A percentile compares a stretch with the other conserved stretches of the same genome.
Evolutionary conservation across 495 filamentous ascomycete species (phyloP).

Genomic region (Neohortaea acidophila): DNA sequence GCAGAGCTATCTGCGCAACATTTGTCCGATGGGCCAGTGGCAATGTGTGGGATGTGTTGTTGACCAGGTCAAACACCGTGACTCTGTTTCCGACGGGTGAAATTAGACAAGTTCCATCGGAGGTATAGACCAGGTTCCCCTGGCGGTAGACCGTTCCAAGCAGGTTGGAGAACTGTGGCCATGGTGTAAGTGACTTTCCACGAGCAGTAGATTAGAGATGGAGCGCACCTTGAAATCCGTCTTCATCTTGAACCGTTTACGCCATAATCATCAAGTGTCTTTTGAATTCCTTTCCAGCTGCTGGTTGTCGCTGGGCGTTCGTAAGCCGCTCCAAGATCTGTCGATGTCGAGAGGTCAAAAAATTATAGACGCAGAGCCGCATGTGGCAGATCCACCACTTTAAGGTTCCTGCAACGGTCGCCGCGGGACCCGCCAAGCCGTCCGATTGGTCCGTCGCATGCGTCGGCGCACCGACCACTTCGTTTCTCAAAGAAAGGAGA

Average conservation of each 20-base stretch:
- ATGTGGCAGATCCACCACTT: no score
- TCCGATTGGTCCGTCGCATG: not conserved
- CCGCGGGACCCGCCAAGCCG: not conserved
- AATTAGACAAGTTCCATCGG: conserved; percentile 85
- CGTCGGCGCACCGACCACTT: not conserved
- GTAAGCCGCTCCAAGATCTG: no score
- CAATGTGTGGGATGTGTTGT: conserved; percentile 92
- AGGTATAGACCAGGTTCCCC: conserved; percentile 92
- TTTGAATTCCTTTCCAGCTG: no score
- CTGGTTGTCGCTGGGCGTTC: no score
- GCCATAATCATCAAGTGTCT: no score
- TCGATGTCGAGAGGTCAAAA: no score
- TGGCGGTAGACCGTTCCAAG: conserved; percentile 94
- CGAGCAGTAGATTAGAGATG: not conserved
- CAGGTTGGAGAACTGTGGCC: conserved; percentile 69
- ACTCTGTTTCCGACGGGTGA: conserved; percentile 97
- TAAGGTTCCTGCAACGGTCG: no score
- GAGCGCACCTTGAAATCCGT: conserved; percentile 71
- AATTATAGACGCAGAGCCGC: no score
- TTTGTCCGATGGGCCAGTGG: conserved; percentile 90
- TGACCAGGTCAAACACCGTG: conserved; percentile 86
- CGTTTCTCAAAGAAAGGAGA: not conserved
- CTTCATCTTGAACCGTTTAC: conserved; percentile 85
- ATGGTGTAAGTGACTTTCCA: conserved; percentile 1
- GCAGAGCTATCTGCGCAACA: conserved; percentile 72